Conservation (phyloP, 2,329 filamentous ascomycete genomes). For the Geosmithia morbida region DNA sequence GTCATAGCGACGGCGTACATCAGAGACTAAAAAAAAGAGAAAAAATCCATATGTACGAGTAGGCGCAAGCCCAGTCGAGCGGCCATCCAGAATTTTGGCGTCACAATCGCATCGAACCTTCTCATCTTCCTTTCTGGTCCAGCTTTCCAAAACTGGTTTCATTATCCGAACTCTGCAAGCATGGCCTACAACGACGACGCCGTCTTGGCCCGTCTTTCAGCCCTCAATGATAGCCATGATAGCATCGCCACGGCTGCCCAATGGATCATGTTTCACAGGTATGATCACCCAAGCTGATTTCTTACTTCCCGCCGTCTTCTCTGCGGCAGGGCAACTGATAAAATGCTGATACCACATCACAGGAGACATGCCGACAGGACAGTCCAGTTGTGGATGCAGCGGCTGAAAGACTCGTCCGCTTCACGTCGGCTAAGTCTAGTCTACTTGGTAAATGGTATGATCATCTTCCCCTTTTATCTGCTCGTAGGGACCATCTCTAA, state of each 20-base stretch:
- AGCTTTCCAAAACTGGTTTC: not conserved
- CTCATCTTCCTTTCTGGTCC: not conserved
- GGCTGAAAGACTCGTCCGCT: constrained; percentile 74
- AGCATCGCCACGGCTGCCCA: constrained; percentile 92
- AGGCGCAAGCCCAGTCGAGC: not conserved
- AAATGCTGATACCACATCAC: not conserved
- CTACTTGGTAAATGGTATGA: constrained; percentile 88
- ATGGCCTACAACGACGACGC: constrained; percentile 97
- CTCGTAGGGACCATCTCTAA: not conserved
- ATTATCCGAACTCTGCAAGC: not conserved
- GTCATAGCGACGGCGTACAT: not conserved
- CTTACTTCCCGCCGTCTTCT: not conserved
- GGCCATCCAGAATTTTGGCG: not conserved
- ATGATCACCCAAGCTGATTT: constrained; percentile 11
- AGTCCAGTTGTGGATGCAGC: constrained; percentile 80
- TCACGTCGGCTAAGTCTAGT: constrained; percentile 80
- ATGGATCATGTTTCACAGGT: constrained; percentile 99
- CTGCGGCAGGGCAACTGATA: no score
- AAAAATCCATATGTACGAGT: not conserved
- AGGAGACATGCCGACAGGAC: constrained; percentile 89
- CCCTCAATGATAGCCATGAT: constrained; percentile 93
- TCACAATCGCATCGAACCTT: not conserved
- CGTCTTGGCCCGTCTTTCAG: constrained; percentile 85
- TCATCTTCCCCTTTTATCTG: not conserved
- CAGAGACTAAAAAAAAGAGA: not conserved